Evolutionary conservation across 352 stramenopile species (phyloP).

Genomic region (Phytopythium sindhum): DNA sequence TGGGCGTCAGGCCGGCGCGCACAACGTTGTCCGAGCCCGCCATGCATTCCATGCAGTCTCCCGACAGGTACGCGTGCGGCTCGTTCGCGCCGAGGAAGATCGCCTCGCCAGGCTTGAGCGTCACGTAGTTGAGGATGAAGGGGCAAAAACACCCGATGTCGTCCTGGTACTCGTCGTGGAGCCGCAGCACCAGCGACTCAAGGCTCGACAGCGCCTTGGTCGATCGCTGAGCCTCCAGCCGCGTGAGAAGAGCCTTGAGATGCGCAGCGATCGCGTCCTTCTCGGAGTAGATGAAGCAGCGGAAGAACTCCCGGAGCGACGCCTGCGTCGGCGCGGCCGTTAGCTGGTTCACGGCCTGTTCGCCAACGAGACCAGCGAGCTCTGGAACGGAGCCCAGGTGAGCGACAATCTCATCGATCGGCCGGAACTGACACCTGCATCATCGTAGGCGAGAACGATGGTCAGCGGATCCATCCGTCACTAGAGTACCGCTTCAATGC

Average conservation of each 20-base stretch:
- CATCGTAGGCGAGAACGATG: too few species aligned
- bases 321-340: constrained; percentile 29
- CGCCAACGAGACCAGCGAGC: constrained; percentile 70
- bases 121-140: constrained; percentile 98
- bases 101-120: constrained; percentile 93
- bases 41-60: constrained; percentile 98
- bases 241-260: constrained; percentile 70
- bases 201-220: constrained; percentile 29
- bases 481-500: background rate
- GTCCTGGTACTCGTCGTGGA: constrained; percentile 93
- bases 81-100: constrained; percentile 99
- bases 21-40: constrained; percentile 99
- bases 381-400: constrained; percentile 89
- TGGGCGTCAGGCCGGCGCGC: constrained; percentile 97
- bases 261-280: constrained; percentile 60
- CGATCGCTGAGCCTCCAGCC: constrained; percentile 45
- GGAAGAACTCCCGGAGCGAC: constrained; percentile 69
- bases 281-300: constrained; percentile 77
- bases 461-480: background rate
- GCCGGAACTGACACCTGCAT: constrained; percentile 88
- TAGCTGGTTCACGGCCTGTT: constrained; percentile 35
- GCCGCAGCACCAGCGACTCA: constrained; percentile 86
- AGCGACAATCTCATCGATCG: constrained; percentile 89
- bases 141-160: constrained; percentile 98
- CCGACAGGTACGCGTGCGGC: constrained; percentile 98